Conservation (phyloP, 441 rosid genomes). For the Flueggea neowawraea region DNA sequence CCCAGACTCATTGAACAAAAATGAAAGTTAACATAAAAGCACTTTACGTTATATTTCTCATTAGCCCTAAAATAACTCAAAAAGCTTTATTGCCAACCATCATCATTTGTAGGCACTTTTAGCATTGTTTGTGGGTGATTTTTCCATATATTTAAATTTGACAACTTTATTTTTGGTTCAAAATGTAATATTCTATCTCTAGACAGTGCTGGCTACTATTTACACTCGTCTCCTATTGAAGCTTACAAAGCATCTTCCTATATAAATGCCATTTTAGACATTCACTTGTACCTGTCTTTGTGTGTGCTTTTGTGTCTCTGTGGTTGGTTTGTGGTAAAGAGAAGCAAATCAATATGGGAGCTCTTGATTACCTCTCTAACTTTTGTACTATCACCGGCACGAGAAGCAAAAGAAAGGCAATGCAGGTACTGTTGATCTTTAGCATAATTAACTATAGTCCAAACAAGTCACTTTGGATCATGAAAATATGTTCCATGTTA, state of each 20-base stretch:
- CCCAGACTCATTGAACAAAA: slow-evolving; percentile 28
- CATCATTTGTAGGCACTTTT: slow-evolving; percentile 20
- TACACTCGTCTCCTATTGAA: too few species aligned
- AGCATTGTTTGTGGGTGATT: slow-evolving; percentile 6
- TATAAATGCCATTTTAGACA: slow-evolving; percentile 8
- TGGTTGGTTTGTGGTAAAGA: slow-evolving; percentile 19
- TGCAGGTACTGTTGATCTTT: slow-evolving; percentile 52
- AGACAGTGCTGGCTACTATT: too few species aligned
- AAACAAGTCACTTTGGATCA: too few species aligned
- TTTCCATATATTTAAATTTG: too few species aligned
- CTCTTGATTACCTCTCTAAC: slow-evolving; percentile 73
- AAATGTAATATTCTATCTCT: too few species aligned
- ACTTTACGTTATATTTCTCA: slow-evolving; percentile 29
- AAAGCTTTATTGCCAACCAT: slow-evolving; percentile 16
- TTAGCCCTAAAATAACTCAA: slow-evolving; percentile 11
- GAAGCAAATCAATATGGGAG: slow-evolving; percentile 58
- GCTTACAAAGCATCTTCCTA: too few species aligned
- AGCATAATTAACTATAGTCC: too few species aligned
- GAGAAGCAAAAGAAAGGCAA: slow-evolving; percentile 72
- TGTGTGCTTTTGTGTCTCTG: slow-evolving; percentile 1
- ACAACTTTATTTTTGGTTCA: too few species aligned
- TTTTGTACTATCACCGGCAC: slow-evolving; percentile 65
- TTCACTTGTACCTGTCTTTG: neutral
- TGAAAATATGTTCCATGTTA: too few species aligned
- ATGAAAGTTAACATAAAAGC: slow-evolving; percentile 34